Percentiles rank a stretch among this genome's conserved stretches.
These are phyloP conservation scores for Wickerhamomyces canadensis DNA, from an alignment of 805 yeast species.

Conservation along the genomic window DNA sequence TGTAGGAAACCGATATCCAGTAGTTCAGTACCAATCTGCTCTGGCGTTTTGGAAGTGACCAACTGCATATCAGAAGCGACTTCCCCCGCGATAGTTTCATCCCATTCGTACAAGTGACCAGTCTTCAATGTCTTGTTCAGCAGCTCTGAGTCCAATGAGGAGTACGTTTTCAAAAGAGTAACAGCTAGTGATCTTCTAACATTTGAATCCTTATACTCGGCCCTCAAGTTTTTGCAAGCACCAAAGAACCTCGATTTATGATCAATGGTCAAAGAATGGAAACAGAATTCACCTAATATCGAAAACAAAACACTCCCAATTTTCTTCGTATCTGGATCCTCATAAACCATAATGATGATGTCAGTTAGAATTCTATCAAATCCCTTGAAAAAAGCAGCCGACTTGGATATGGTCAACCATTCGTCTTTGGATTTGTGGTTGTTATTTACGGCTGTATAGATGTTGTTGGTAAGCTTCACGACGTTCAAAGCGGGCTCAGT, in stretches of 20 bases:
- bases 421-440: constrained; percentile 18
- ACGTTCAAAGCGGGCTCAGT: constrained; percentile 20
- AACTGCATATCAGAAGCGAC: constrained; percentile 62
- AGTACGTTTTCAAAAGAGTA: constrained; percentile 60
- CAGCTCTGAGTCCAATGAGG: constrained; percentile 37
- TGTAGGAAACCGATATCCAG: constrained; percentile 55
- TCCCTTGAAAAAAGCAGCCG: constrained; percentile 50
- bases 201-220: constrained; percentile 43
- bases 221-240: constrained; percentile 65
- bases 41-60: constrained; percentile 47
- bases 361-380: constrained; percentile 40
- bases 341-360: constrained; percentile 44
- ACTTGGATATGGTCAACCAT: constrained; percentile 40
- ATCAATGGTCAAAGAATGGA: constrained; percentile 52
- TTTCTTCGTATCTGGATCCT: constrained; percentile 37
- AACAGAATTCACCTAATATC: constrained; percentile 60
- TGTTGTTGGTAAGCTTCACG: constrained; percentile 18
- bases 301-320: constrained; percentile 54
- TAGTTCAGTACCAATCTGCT: constrained; percentile 50
- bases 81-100: constrained; percentile 81
- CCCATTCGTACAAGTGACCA: constrained; percentile 41
- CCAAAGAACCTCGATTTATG: constrained; percentile 66
- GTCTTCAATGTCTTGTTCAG: constrained; percentile 11
- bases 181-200: constrained; percentile 76
- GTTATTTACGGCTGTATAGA: constrained; percentile 11